Evolutionary conservation across 495 filamentous ascomycete species (phyloP).

Genomic region (Recurvomyces mirabilis): DNA sequence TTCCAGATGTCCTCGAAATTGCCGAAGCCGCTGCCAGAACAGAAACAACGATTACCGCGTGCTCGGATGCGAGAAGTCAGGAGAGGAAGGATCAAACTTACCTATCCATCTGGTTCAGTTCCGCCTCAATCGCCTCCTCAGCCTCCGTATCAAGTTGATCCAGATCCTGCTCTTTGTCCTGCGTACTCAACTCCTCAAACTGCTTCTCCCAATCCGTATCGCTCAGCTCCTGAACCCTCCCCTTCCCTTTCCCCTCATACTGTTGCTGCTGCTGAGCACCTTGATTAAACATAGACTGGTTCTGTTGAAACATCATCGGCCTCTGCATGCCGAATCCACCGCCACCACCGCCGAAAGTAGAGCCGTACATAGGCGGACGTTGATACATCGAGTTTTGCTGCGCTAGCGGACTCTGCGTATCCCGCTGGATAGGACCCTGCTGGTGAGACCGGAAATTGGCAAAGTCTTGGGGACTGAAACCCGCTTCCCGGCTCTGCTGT

Average conservation of each 20-base stretch:
- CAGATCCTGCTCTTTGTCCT: slow-evolving; percentile 43
- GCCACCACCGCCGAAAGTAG: slow-evolving; percentile 30
- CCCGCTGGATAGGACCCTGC: neutral
- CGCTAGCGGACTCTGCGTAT: slow-evolving; percentile 26
- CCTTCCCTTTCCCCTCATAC: slow-evolving; percentile 66
- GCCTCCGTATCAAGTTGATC: slow-evolving; percentile 55
- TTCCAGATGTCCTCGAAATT: slow-evolving; percentile 64
- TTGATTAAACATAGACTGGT: slow-evolving; percentile 35
- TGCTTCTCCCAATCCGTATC: slow-evolving; percentile 93
- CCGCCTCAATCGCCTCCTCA: slow-evolving; percentile 68
- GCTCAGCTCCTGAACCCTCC: slow-evolving; percentile 81
- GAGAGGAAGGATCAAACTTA: slow-evolving; percentile 40
- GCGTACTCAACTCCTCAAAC: slow-evolving; percentile 77
- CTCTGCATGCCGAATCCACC: slow-evolving; percentile 29
- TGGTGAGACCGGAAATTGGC: slow-evolving; percentile 18
- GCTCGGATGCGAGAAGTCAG: neutral
- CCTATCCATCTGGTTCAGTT: slow-evolving; percentile 85
- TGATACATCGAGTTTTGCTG: slow-evolving; percentile 44
- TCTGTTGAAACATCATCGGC: slow-evolving; percentile 30
- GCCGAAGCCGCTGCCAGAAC: slow-evolving; percentile 56
- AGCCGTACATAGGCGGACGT: slow-evolving; percentile 48
- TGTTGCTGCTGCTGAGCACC: slow-evolving; percentile 47
- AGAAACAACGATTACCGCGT: neutral
- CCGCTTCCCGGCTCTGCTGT: neutral
- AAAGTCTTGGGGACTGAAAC: slow-evolving; percentile 76